phyloP scores from a whole-genome alignment of 2,329 filamentous ascomycete genomes.

The Leptographium lundbergii region DNA sequence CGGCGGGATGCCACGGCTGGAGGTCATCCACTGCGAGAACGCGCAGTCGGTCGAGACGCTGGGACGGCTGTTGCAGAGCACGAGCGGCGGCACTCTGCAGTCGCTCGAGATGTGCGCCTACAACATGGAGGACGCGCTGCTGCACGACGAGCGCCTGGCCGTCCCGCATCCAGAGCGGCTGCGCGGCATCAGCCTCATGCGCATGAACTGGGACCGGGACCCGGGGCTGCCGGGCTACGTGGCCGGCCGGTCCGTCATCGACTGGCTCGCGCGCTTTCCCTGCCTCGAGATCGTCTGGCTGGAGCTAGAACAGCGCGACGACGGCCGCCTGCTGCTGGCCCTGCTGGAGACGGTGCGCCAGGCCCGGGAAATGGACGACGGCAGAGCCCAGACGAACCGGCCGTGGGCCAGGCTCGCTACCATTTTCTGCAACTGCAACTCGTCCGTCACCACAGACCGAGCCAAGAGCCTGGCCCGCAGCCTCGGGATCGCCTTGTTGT shows the following conservation, averaged over 20 bases:
- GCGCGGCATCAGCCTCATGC: slow-evolving; percentile 8
- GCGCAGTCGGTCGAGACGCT: background rate
- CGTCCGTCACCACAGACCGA: background rate
- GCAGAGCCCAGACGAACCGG: background rate
- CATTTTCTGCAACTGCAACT: background rate
- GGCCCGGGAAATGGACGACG: background rate
- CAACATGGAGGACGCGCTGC: background rate
- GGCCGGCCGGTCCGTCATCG: slow-evolving; percentile 2
- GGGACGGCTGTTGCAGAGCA: background rate
- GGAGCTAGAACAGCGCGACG: background rate
- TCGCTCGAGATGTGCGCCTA: slow-evolving; percentile 7
- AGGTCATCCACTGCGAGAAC: background rate
- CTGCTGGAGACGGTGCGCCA: background rate
- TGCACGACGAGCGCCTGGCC: background rate
- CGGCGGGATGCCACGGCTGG: background rate
- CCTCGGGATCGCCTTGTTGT: background rate
- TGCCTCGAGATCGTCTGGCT: slow-evolving; percentile 2
- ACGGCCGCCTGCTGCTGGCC: background rate
- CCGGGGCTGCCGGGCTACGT: background rate
- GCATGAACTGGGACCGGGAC: slow-evolving; percentile 5
- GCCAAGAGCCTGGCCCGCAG: background rate
- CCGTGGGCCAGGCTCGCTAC: background rate
- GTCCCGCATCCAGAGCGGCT: slow-evolving; percentile 3
- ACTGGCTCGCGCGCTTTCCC: slow-evolving; percentile 9
- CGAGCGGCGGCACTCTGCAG: slow-evolving; percentile 1